These are phyloP conservation scores for Phlebiopsis flavidoalba DNA, from an alignment of 768 basidiomycete species.

Conservation along the genomic window DNA sequence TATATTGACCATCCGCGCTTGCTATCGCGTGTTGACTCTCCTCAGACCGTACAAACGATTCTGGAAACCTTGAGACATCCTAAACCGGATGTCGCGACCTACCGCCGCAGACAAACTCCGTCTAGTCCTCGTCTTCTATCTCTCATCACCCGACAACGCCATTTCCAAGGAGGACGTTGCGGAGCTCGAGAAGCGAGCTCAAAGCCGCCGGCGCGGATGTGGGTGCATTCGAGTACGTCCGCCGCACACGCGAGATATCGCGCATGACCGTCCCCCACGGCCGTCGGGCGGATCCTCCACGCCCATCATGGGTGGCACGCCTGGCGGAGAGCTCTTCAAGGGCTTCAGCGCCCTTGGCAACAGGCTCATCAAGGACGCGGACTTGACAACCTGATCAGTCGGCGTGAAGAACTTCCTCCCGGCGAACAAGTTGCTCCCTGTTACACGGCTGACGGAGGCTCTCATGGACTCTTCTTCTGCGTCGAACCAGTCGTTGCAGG, in stretches of 20 bases:
- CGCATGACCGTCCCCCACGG: slow-evolving; percentile 80
- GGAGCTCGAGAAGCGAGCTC: slow-evolving; percentile 85
- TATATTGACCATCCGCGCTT: not conserved
- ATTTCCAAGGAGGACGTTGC: slow-evolving; percentile 83
- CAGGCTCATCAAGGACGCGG: slow-evolving; percentile 90
- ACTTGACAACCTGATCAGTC: slow-evolving; percentile 93
- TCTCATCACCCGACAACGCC: slow-evolving; percentile 77
- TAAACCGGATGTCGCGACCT: slow-evolving; percentile 58
- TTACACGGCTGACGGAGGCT: slow-evolving; percentile 91
- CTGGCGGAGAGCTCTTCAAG: slow-evolving; percentile 85
- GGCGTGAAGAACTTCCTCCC: slow-evolving; percentile 98
- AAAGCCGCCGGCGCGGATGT: slow-evolving; percentile 77
- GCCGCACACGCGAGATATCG: slow-evolving; percentile 85
- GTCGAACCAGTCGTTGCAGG: slow-evolving; percentile 87
- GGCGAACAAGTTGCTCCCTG: slow-evolving; percentile 86
- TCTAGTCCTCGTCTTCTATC: slow-evolving; percentile 91
- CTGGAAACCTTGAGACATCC: slow-evolving; percentile 82
- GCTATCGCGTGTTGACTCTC: not conserved
- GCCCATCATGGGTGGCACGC: slow-evolving; percentile 60
- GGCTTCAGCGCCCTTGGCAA: slow-evolving; percentile 92
- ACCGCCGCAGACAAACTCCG: slow-evolving; percentile 85
- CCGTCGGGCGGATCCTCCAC: slow-evolving; percentile 57
- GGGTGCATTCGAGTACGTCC: slow-evolving; percentile 87
- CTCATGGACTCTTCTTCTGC: slow-evolving; percentile 96
- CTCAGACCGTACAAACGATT: slow-evolving; percentile 69